phyloP scores from a whole-genome alignment of 2,329 filamentous ascomycete species.

The Atkinsonella hypoxylon region DNA sequence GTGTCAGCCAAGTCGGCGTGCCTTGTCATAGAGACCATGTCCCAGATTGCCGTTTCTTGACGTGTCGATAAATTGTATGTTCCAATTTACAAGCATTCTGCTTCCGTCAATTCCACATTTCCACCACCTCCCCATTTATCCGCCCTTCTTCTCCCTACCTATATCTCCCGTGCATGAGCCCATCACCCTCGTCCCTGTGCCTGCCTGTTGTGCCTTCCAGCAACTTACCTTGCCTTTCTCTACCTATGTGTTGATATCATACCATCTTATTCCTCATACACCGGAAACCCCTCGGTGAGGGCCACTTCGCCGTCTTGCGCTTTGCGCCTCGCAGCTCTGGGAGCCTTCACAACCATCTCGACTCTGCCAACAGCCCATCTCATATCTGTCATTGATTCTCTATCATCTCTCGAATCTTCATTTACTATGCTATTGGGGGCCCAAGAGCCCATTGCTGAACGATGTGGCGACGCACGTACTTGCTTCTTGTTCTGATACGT shows the following conservation, averaged over 20 bases:
- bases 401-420: slow-evolving; percentile 12
- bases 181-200: neutral
- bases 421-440: slow-evolving; percentile 13
- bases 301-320: slow-evolving; percentile 2
- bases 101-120: neutral
- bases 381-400: slow-evolving; percentile 9
- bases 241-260: neutral
- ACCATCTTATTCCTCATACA: neutral
- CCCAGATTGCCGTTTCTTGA: neutral
- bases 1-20: neutral
- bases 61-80: neutral
- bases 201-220: neutral
- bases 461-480: slow-evolving; percentile 89
- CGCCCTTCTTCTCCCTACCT: neutral
- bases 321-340: slow-evolving; percentile 6
- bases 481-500: slow-evolving; percentile 73
- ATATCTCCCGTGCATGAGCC: neutral
- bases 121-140: too few relatives aligned
- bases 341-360: slow-evolving; percentile 3
- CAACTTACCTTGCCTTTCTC: neutral
- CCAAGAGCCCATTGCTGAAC: slow-evolving; percentile 9
- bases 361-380: slow-evolving; percentile 5
- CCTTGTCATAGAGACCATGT: neutral
- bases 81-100: neutral
- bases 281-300: neutral